phyloP scores from a whole-genome alignment of 1,284 basidiomycete species.

The Ceratobasidium sp. region DNA sequence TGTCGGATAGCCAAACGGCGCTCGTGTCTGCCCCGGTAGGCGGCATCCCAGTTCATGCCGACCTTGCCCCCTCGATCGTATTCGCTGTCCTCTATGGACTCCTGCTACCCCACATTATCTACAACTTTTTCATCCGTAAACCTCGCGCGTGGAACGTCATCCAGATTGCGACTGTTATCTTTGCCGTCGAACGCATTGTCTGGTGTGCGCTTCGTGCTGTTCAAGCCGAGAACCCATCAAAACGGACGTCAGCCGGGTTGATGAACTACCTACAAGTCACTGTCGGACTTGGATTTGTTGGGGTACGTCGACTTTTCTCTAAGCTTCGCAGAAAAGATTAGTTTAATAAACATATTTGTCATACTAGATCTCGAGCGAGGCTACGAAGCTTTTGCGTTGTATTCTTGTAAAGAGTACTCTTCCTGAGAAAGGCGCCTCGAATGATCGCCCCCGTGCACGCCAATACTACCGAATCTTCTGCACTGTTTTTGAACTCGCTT shows the following conservation, averaged over 20 bases:
- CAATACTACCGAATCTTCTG: slow-evolving; percentile 1
- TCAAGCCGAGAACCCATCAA: slow-evolving; percentile 23
- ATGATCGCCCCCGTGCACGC: slow-evolving; percentile 9
- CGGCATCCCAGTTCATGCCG: slow-evolving; percentile 52
- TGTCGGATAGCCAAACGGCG: not conserved
- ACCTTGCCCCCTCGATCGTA: slow-evolving; percentile 55
- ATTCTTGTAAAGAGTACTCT: slow-evolving; percentile 17
- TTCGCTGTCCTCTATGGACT: slow-evolving; percentile 55
- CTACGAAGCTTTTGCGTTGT: slow-evolving; percentile 15
- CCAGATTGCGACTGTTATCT: slow-evolving; percentile 33
- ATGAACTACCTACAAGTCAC: slow-evolving; percentile 38
- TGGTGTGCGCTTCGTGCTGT: slow-evolving; percentile 36
- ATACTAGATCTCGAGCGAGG: slow-evolving; percentile 20
- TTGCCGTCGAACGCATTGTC: slow-evolving; percentile 27
- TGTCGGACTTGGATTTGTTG: slow-evolving; percentile 33
- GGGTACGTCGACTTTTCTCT: slow-evolving; percentile 2
- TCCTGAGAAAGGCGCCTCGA: slow-evolving; percentile 21
- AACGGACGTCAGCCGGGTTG: slow-evolving; percentile 12
- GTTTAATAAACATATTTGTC: not conserved
- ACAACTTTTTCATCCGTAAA: slow-evolving; percentile 50
- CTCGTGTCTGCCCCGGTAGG: slow-evolving; percentile 54
- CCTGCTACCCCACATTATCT: slow-evolving; percentile 53
- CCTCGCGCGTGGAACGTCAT: slow-evolving; percentile 37
- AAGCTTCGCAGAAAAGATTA: too few relatives aligned
- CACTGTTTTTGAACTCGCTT: slow-evolving; percentile 13